phyloP scores from a whole-genome alignment of 495 filamentous ascomycete species.

The Talaromyces adpressus region DNA sequence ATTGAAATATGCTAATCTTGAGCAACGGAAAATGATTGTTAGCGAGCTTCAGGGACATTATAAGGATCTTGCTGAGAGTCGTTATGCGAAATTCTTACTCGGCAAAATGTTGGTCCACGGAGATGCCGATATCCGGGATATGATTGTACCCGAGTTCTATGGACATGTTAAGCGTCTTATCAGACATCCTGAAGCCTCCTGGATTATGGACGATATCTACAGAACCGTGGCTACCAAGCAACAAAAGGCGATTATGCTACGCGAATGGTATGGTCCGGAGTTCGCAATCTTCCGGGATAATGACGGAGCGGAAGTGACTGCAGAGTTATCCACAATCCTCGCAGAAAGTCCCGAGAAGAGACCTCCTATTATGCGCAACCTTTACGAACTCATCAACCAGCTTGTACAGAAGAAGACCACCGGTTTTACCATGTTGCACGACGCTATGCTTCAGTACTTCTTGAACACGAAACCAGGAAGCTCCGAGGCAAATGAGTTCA shows the following conservation, averaged over 20 bases:
- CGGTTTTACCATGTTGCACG: slow-evolving; percentile 92
- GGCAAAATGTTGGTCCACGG: slow-evolving; percentile 91
- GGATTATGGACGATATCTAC: slow-evolving; percentile 97
- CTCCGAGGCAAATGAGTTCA: slow-evolving; percentile 75
- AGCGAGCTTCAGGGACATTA: slow-evolving; percentile 82
- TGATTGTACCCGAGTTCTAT: slow-evolving; percentile 91
- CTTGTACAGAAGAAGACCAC: slow-evolving; percentile 93
- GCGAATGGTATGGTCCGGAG: slow-evolving; percentile 96
- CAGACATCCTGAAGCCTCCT: slow-evolving; percentile 90
- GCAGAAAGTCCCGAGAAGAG: slow-evolving; percentile 75
- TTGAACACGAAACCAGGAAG: slow-evolving; percentile 67
- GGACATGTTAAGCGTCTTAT: slow-evolving; percentile 86
- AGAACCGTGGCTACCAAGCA: slow-evolving; percentile 72
- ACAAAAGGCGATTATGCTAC: slow-evolving; percentile 75
- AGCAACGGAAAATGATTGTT: slow-evolving; percentile 80
- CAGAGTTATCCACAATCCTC: slow-evolving; percentile 66
- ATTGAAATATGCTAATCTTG: slow-evolving; percentile 84
- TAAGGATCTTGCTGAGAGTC: slow-evolving; percentile 77
- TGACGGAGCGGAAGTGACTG: slow-evolving; percentile 35
- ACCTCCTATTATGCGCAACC: slow-evolving; percentile 71
- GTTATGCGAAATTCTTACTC: slow-evolving; percentile 93
- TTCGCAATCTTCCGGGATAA: slow-evolving; percentile 73
- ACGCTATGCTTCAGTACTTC: slow-evolving; percentile 96
- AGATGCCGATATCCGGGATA: slow-evolving; percentile 71
- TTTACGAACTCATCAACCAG: slow-evolving; percentile 78